Percentiles rank a stretch among this genome's conserved stretches.
These are phyloP conservation scores for Zangia roseola DNA, from an alignment of 768 basidiomycete genomes.

Conservation along the genomic window DNA sequence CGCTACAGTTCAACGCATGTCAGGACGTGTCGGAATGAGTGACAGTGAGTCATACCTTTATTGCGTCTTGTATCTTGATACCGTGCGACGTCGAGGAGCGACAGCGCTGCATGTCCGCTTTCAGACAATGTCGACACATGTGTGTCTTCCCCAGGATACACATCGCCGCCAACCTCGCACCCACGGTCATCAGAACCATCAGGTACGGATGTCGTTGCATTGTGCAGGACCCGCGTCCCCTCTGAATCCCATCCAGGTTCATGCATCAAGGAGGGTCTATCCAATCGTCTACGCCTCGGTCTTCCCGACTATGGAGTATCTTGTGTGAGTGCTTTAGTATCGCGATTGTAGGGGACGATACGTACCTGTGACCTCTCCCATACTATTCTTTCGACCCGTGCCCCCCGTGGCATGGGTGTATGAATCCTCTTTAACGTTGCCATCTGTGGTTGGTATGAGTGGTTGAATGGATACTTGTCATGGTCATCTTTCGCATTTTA, in stretches of 20 bases:
- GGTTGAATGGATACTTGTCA: neutral
- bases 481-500: slow-evolving; percentile 5
- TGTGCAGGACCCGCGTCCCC: slow-evolving; percentile 11
- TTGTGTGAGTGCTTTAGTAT: neutral
- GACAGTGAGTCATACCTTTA: slow-evolving; percentile 12
- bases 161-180: neutral
- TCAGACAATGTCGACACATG: neutral
- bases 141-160: neutral
- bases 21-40: neutral
- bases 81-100: slow-evolving; percentile 5
- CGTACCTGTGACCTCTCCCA: slow-evolving; percentile 18
- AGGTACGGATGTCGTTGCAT: neutral
- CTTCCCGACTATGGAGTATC: slow-evolving; percentile 7
- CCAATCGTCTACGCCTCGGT: slow-evolving; percentile 9
- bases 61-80: neutral
- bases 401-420: slow-evolving; percentile 7
- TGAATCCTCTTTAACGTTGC: slow-evolving; percentile 18
- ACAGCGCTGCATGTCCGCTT: neutral
- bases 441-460: slow-evolving; percentile 5
- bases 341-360: neutral
- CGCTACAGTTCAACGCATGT: slow-evolving; percentile 3
- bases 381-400: neutral
- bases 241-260: slow-evolving; percentile 28
- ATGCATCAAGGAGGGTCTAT: slow-evolving; percentile 13
- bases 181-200: slow-evolving; percentile 2